These are phyloP conservation scores for Ophiostoma fasciatum DNA, from an alignment of 2,329 filamentous ascomycete species.

Conservation along the genomic window DNA sequence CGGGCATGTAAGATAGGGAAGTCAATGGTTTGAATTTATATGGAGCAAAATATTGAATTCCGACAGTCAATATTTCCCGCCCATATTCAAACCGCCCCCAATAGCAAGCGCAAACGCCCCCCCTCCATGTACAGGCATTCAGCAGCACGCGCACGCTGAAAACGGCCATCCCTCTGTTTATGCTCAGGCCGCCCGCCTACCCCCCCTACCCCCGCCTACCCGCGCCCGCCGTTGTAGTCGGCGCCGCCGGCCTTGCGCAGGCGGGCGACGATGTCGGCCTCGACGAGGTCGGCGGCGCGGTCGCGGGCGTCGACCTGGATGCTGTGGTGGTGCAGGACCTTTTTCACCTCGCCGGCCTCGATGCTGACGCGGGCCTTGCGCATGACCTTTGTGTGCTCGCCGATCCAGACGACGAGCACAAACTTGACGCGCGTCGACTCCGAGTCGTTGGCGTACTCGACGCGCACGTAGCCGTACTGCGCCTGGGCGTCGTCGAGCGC, in stretches of 20 bases:
- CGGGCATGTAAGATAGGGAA: too few species aligned
- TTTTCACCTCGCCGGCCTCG: conserved; percentile 51
- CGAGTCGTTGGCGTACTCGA: conserved; percentile 58
- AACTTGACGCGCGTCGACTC: conserved; percentile 58
- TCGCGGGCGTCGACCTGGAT: conserved; percentile 49
- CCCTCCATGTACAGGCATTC: too few species aligned
- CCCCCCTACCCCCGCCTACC: conserved; percentile 22
- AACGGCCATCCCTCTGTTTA: too few species aligned
- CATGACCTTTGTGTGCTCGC: conserved; percentile 50
- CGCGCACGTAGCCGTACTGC: conserved; percentile 50
- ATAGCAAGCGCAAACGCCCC: too few species aligned
- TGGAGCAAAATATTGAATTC: too few species aligned
- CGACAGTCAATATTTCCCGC: too few species aligned
- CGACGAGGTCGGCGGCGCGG: conserved; percentile 39
- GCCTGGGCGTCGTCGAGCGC: conserved; percentile 44
- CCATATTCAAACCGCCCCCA: too few species aligned
- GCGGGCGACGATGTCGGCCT: conserved; percentile 43
- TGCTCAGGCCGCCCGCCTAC: too few species aligned
- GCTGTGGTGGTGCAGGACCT: conserved; percentile 47
- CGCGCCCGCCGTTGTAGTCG: conserved; percentile 54
- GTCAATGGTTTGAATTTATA: too few species aligned
- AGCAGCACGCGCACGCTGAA: too few species aligned
- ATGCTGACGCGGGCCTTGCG: conserved; percentile 54
- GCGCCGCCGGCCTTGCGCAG: conserved; percentile 53
- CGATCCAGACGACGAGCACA: conserved; percentile 53